phyloP scores from a whole-genome alignment of 2,329 filamentous ascomycete species.

The Sporothrix brunneoviolacea region DNA sequence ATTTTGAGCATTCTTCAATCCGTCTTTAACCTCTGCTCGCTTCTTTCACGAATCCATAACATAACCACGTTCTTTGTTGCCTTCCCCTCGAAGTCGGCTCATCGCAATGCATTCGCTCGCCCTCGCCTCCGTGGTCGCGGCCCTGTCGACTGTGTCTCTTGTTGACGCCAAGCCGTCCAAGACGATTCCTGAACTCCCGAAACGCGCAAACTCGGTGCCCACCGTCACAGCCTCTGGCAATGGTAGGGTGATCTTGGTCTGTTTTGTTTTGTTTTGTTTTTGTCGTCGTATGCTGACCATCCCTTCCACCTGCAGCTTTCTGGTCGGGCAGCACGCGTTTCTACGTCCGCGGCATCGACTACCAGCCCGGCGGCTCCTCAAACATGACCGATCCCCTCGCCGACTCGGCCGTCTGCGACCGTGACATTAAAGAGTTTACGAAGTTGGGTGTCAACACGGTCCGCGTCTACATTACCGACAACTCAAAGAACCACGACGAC shows the following conservation, averaged over 20 bases:
- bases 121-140: conserved; percentile 41
- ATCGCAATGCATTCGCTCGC: conserved; percentile 43
- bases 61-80: too few species aligned
- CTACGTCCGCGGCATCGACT: conserved; percentile 55
- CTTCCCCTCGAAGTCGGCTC: too few species aligned
- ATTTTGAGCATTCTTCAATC: too few species aligned
- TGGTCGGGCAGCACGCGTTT: conserved; percentile 47
- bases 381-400: conserved; percentile 66
- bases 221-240: conserved; percentile 50
- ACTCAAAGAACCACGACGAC: conserved; percentile 69
- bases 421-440: conserved; percentile 76
- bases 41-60: neutral
- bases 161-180: conserved; percentile 44
- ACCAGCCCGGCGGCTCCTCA: conserved; percentile 55
- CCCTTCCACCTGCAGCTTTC: conserved; percentile 38
- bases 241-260: conserved; percentile 33
- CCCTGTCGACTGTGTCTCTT: conserved; percentile 36
- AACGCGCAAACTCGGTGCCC: conserved; percentile 41
- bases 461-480: conserved; percentile 90
- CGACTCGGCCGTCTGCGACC: conserved; percentile 61
- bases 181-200: conserved; percentile 42
- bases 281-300: neutral
- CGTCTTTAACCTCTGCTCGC: too few species aligned
- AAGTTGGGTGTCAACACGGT: conserved; percentile 84
- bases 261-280: neutral